These are phyloP conservation scores for Zygoascus hellenicus DNA, from an alignment of 1,139 yeast genomes.

Conservation along the genomic window DNA sequence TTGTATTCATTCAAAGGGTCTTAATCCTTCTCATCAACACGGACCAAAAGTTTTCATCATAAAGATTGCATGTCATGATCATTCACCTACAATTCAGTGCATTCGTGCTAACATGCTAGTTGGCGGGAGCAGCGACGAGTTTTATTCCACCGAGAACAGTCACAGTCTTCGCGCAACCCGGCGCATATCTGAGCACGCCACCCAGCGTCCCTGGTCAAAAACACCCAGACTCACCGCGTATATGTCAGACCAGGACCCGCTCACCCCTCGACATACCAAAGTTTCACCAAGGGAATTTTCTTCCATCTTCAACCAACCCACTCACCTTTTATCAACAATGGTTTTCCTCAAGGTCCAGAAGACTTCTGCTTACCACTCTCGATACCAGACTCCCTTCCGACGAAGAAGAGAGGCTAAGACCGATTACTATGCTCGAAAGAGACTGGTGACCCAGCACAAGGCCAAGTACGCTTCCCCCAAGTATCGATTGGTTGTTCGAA, in stretches of 20 bases:
- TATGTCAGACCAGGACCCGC: conserved; percentile 1
- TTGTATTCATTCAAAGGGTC: conserved; percentile 36
- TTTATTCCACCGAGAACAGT: not conserved
- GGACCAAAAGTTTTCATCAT: conserved; percentile 38
- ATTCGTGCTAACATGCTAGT: not conserved
- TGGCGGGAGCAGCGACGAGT: too few relatives aligned
- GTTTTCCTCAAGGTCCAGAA: conserved; percentile 67
- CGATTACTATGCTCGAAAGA: conserved; percentile 99
- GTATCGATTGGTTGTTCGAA: conserved; percentile 99
- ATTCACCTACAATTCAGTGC: conserved; percentile 10
- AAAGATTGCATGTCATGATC: conserved; percentile 7
- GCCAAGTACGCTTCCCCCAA: conserved; percentile 99
- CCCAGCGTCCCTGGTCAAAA: not conserved
- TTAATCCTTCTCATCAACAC: conserved; percentile 40
- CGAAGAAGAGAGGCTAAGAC: conserved; percentile 99
- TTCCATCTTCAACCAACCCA: conserved; percentile 9
- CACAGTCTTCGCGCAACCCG: not conserved
- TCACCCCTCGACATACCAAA: conserved; percentile 8
- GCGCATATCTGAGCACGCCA: not conserved
- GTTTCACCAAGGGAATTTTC: conserved; percentile 9
- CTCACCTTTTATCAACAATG: conserved; percentile 48
- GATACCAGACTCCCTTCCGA: conserved; percentile 99
- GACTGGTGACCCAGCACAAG: conserved; percentile 99
- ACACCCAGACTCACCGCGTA: not conserved
- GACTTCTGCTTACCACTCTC: conserved; percentile 95